Base-by-base conservation (phyloP, 768 basidiomycete genomes). In the Suillus spraguei region DNA sequence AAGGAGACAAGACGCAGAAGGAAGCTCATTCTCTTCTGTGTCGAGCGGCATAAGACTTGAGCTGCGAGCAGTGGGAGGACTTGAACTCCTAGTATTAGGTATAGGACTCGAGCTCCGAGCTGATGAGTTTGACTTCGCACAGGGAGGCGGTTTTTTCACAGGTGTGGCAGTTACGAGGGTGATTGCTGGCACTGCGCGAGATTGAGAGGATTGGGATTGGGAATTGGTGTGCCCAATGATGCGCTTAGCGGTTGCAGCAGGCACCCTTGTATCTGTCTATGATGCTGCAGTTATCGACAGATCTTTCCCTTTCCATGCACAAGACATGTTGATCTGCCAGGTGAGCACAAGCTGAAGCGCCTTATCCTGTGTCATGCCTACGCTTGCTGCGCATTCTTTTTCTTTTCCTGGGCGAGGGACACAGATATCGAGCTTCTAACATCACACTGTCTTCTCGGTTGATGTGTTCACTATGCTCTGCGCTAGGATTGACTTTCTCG, bases 251-350 rank as follows among this genome's bases (percentile, higher is more conserved):
- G 67, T 49, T 58, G 66, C 67, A 41, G 59, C 60, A 0, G 36
- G 49, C 53, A 60, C 63, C 60, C 71, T 74, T 5, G 65, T 62
- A n/a, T 70, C 59, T 22, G 61, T 60, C 24, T 64, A 62, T 47
- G 68, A 63, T 24, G 65, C 69, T 65, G 65, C 22, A 65, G 64
- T n/a, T 49, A 56, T 24, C 41, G 53, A 22, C 59, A 63, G n/a
- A 49, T 55, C 58, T 67, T 81, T 62, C 53, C 80, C 80, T 69
- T 86, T 90, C 76, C 91, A 91, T 28, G 76, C 82, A 38, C 89
- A 82, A 17, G 87, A 86, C 91, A 92, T 93, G 75, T 88, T 92
- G 65, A 92, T 80, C 71, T 92, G 90, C 38, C 89, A 82, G 63
- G 81, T 86, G n/a, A 91, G 74, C 1, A 83, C 76, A 11, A 83